A percentile compares a stretch with the other conserved stretches of the same genome.
These are phyloP conservation scores for Lichtheimia ramosa DNA, from an alignment of 371 early-diverging fungal genomes.

Conservation along the genomic window DNA sequence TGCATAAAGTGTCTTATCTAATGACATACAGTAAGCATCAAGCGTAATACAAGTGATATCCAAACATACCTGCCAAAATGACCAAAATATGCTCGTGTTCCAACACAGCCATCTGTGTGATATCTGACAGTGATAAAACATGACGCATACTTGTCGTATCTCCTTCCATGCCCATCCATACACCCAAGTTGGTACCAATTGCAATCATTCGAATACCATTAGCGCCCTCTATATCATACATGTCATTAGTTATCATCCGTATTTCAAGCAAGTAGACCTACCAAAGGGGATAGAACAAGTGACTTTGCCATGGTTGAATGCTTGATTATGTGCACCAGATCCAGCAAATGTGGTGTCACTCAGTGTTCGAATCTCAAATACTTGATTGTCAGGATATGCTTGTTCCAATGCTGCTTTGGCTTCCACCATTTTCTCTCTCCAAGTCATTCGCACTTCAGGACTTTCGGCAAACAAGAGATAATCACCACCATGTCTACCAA, in stretches of 20 bases:
- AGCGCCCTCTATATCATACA: slow-evolving; percentile 23
- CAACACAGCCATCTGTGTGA: slow-evolving; percentile 40
- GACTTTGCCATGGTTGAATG: slow-evolving; percentile 43
- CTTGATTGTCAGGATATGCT: slow-evolving; percentile 38
- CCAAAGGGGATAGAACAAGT: slow-evolving; percentile 66
- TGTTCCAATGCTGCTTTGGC: slow-evolving; percentile 54
- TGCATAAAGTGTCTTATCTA: slow-evolving; percentile 72
- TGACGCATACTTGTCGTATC: slow-evolving; percentile 30
- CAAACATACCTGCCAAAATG: slow-evolving; percentile 28
- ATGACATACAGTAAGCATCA: neutral
- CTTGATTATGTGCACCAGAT: slow-evolving; percentile 10
- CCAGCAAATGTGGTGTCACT: slow-evolving; percentile 26
- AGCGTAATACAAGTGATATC: neutral
- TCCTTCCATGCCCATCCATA: slow-evolving; percentile 55
- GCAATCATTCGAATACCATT: slow-evolving; percentile 62
- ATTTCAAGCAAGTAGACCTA: slow-evolving; percentile 14
- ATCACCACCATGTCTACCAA: slow-evolving; percentile 68
- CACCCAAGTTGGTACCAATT: slow-evolving; percentile 80
- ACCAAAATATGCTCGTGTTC: slow-evolving; percentile 39
- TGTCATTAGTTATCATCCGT: neutral
- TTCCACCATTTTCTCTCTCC: slow-evolving; percentile 79
- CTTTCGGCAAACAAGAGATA: slow-evolving; percentile 70
- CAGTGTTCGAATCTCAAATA: slow-evolving; percentile 57
- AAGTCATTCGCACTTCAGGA: slow-evolving; percentile 65
- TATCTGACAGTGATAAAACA: slow-evolving; percentile 32